phyloP scores from a whole-genome alignment of 148 eudicot genomes.

The Camellia granthamiana region DNA sequence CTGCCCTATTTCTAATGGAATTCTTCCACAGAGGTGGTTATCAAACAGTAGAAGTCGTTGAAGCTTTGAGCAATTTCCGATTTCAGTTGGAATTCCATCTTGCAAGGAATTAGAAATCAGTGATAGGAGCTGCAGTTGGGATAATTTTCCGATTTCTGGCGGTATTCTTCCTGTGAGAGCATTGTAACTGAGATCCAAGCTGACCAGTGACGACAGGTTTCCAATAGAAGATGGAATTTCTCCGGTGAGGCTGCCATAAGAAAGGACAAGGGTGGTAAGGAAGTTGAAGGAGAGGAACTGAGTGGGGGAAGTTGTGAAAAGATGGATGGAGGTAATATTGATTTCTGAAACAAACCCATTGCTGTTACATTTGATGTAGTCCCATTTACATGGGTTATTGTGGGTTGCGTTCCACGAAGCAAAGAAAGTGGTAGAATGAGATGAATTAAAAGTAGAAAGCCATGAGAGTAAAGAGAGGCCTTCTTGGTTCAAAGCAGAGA shows the following conservation, averaged over 20 bases:
- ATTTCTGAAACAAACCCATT: slow-evolving; percentile 28
- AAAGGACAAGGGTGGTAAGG: slow-evolving; percentile 26
- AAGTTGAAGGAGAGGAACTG: slow-evolving; percentile 25
- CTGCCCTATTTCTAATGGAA: slow-evolving; percentile 29
- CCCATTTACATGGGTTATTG: slow-evolving; percentile 28
- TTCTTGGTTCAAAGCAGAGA: slow-evolving; percentile 36
- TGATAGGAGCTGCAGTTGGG: slow-evolving; percentile 17
- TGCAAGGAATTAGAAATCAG: slow-evolving; percentile 27
- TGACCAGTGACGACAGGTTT: slow-evolving; percentile 20
- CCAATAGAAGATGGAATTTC: slow-evolving; percentile 24
- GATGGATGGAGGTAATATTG: slow-evolving; percentile 25
- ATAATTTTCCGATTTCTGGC: slow-evolving; percentile 22
- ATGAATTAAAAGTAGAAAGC: slow-evolving; percentile 30
- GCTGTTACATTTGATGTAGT: slow-evolving; percentile 22
- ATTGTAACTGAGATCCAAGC: slow-evolving; percentile 32
- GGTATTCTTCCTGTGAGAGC: slow-evolving; percentile 31
- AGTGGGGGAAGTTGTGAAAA: slow-evolving; percentile 24
- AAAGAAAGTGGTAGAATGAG: slow-evolving; percentile 22
- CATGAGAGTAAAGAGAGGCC: slow-evolving; percentile 31
- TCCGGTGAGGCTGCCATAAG: slow-evolving; percentile 30
- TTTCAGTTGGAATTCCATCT: slow-evolving; percentile 28
- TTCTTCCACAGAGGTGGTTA: slow-evolving; percentile 27
- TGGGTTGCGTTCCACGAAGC: slow-evolving; percentile 25
- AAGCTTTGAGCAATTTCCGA: slow-evolving; percentile 29
- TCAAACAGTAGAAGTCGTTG: slow-evolving; percentile 27